Evolutionary conservation across 2,329 filamentous ascomycete genomes (phyloP), one percentile per base, ranked within the genome.

Genomic region (Mycosphaerelloides madeirae): DNA sequence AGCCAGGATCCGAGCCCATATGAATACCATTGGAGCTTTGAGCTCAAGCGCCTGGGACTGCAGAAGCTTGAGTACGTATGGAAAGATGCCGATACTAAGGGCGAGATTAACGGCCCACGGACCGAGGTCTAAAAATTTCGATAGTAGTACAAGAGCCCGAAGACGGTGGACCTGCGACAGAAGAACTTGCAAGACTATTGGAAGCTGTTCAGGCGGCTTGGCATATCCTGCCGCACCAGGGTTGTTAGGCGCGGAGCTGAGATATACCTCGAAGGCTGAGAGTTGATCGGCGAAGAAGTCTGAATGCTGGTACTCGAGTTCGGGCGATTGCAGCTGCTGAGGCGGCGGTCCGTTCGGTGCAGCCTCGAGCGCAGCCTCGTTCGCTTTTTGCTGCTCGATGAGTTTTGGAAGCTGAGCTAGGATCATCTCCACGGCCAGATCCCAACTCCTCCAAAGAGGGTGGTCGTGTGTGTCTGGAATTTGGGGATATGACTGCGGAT

Each of bases 81-180:
- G 93, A 66, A 98, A 98, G 51, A 98, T 98, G 18, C 93, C 93
- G 50, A 98, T 98, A 66, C 90, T 96, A 13, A 98, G 76, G 13
- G 93, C 93, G 31, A 98, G 80, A 65, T 97, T 93, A n/a, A 98
- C 93, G 22, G 93, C 94, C 93, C 93, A 98, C 0, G 93, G 93
- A 0, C 93, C 93, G 31, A 97, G 78, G 60, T 98, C 93, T 15
- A 98, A 74, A 66, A 98, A 98, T 54, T 89, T 87, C 46, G 90
- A 93, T 0, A 98, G 76, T 6, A 98, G 72, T 41, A 98, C 94
- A 50, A 98, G 75, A 13, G 93, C 93, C 38, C 93, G 79, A 19
- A 98, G 80, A 55, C 93, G 77, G 65, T 98, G 93, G 48, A 95
- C 90, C 65, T 98, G 93, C 64, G 91, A 97, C 5, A 98, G 77